phyloP scores from a whole-genome alignment of 2,329 filamentous ascomycete species.

The Phaeosphaeriaceae sp. region DNA sequence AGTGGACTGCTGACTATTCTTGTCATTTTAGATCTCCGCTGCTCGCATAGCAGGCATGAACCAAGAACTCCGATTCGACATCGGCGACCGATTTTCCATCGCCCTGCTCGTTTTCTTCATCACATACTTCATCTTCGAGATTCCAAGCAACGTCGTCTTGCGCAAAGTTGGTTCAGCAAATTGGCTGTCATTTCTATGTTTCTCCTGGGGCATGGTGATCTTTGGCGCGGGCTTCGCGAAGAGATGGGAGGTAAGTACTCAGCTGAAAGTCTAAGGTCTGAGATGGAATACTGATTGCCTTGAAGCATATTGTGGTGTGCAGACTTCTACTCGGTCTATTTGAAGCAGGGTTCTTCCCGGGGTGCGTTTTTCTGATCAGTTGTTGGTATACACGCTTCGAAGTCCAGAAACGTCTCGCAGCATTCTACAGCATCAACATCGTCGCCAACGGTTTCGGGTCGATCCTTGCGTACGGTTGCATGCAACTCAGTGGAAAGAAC shows the following conservation, averaged over 20 bases:
- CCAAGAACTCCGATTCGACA: slow-evolving; percentile 51
- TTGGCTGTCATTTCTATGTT: slow-evolving; percentile 28
- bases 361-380: slow-evolving; percentile 22
- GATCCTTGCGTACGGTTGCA: slow-evolving; percentile 56
- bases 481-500: slow-evolving; percentile 19
- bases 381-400: slow-evolving; percentile 59
- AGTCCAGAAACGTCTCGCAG: slow-evolving; percentile 57
- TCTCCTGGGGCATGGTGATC: slow-evolving; percentile 29
- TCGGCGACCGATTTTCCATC: slow-evolving; percentile 56
- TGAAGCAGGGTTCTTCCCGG: slow-evolving; percentile 25
- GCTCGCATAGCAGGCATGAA: slow-evolving; percentile 56
- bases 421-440: slow-evolving; percentile 60
- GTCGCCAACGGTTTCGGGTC: slow-evolving; percentile 64
- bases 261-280: too few relatives aligned
- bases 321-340: slow-evolving; percentile 29
- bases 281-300: not conserved
- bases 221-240: slow-evolving; percentile 26
- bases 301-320: slow-evolving; percentile 25
- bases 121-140: slow-evolving; percentile 60
- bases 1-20: not conserved
- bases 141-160: slow-evolving; percentile 61
- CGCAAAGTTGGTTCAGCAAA: slow-evolving; percentile 41
- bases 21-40: slow-evolving; percentile 16
- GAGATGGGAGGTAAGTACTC: slow-evolving; percentile 17
- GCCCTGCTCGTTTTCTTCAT: slow-evolving; percentile 62